These are phyloP conservation scores for Pleurotus giganteus DNA, from an alignment of 768 basidiomycete genomes.

Conservation along the genomic window DNA sequence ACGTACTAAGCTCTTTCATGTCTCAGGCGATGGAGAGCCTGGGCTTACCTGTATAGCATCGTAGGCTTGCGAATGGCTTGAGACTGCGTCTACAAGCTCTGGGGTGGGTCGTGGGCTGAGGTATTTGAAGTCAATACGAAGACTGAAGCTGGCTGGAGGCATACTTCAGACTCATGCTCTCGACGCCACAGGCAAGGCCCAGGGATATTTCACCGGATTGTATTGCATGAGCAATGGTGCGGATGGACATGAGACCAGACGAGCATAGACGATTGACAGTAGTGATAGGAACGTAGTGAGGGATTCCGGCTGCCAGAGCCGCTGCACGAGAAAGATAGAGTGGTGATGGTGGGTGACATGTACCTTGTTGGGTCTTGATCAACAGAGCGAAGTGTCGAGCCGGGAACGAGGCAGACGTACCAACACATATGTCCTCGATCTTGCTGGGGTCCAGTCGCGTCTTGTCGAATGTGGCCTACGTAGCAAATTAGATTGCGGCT, in stretches of 20 bases:
- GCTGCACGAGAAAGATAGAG: slow-evolving; percentile 84
- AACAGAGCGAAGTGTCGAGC: not conserved
- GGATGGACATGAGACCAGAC: slow-evolving; percentile 92
- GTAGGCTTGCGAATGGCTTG: slow-evolving; percentile 58
- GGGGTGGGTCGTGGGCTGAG: slow-evolving; percentile 74
- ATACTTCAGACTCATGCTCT: slow-evolving; percentile 82
- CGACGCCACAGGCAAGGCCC: slow-evolving; percentile 80
- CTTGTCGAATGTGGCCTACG: slow-evolving; percentile 63
- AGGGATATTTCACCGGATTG: slow-evolving; percentile 79
- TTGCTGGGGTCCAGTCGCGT: slow-evolving; percentile 66
- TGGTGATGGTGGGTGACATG: slow-evolving; percentile 81
- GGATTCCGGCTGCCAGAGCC: slow-evolving; percentile 86
- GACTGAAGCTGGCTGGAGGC: slow-evolving; percentile 16
- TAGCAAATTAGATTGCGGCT: slow-evolving; percentile 4
- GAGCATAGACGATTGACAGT: slow-evolving; percentile 93
- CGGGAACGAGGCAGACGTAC: slow-evolving; percentile 30
- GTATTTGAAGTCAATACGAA: slow-evolving; percentile 5
- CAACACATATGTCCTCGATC: slow-evolving; percentile 84
- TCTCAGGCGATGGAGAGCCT: not conserved
- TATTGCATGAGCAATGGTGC: slow-evolving; percentile 86
- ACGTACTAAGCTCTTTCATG: not conserved
- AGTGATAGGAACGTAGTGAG: slow-evolving; percentile 81
- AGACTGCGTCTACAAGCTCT: slow-evolving; percentile 56
- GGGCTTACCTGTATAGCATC: slow-evolving; percentile 69
- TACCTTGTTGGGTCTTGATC: slow-evolving; percentile 42